Base-by-base conservation (phyloP, 1,284 basidiomycete species). In the Sporisorium exsertum region DNA sequence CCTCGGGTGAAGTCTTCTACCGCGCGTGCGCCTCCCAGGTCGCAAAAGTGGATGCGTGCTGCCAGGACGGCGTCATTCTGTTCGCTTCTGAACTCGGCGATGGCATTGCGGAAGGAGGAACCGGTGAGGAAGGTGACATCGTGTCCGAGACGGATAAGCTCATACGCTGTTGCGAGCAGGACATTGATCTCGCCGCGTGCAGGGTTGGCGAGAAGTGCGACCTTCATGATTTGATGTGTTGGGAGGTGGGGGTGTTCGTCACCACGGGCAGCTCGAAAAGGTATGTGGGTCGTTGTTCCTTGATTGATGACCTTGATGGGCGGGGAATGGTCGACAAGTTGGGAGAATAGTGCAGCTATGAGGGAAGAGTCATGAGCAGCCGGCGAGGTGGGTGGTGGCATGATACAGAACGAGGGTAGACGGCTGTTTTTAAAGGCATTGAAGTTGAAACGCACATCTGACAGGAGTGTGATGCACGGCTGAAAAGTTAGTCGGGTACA, bases 151-250 rank as follows among this genome's bases (percentile, higher is more conserved):
- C 59, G 53, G 33, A 73, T 59, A 9, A 76, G 65, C 51, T 71
- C 73, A 45, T 68, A 58, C 13, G 64, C 56, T 2, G 73, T 72
- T 24, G 73, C 73, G 9, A 76, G 57, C 7, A 73, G 69, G n/a
- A 72, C 70, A 50, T 76, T 76, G 59, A 72, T 64, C 53, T 76
- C 73, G n/a, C 73, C 73, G 15, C 68, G 51, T 12, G 73, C 72
- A 32, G 73, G 73, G 45, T 62, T 72, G 35, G 73, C 60, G 18
- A 76, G 69, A 33, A 76, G 60, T 20, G 64, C 69, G 51, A 76
- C 51, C 59, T 76, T 71, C 73, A 76, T 76, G 33, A 33, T 24
- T 3, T 15, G 18, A 24, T 49, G 24, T 22, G 18, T 29, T 24
- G n/a, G 9, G n/a, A 45, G n/a, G 40, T 22, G 10, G 20, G 12